These are phyloP conservation scores for Sutorius australiensis DNA, from an alignment of 768 basidiomycete species.

Conservation along the genomic window DNA sequence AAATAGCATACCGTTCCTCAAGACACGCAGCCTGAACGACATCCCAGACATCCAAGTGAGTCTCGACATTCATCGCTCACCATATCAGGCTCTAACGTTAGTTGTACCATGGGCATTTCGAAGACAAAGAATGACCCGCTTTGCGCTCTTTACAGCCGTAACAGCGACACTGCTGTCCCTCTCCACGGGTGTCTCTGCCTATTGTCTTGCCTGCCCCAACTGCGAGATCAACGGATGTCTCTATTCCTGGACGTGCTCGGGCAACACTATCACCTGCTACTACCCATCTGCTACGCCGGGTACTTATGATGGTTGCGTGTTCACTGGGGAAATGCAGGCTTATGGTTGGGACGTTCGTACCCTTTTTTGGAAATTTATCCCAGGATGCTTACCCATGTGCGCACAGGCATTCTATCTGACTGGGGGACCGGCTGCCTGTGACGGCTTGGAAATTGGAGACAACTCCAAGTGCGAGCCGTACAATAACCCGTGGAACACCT, in stretches of 20 bases:
- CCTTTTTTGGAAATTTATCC: not conserved
- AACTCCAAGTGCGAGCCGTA: not conserved
- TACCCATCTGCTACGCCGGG: slow-evolving; percentile 3
- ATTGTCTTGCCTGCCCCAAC: slow-evolving; percentile 1
- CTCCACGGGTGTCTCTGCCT: not conserved
- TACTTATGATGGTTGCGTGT: slow-evolving; percentile 1
- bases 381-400: not conserved
- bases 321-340: not conserved
- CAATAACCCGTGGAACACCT: slow-evolving; percentile 2
- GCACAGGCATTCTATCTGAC: not conserved
- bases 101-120: too few species aligned
- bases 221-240: slow-evolving; percentile 3
- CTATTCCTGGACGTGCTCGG: slow-evolving; percentile 7
- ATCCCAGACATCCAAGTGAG: not conserved
- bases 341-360: not conserved
- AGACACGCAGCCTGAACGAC: too few species aligned
- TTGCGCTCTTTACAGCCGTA: not conserved
- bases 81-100: not conserved
- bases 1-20: not conserved
- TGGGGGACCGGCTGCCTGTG: not conserved
- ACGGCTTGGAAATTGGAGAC: not conserved
- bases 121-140: not conserved
- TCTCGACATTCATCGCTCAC: not conserved
- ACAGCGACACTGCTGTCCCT: not conserved
- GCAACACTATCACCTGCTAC: slow-evolving; percentile 2